These are phyloP conservation scores for Rutstroemia sp. DNA, from an alignment of 2,329 filamentous ascomycete species.

Conservation along the genomic window DNA sequence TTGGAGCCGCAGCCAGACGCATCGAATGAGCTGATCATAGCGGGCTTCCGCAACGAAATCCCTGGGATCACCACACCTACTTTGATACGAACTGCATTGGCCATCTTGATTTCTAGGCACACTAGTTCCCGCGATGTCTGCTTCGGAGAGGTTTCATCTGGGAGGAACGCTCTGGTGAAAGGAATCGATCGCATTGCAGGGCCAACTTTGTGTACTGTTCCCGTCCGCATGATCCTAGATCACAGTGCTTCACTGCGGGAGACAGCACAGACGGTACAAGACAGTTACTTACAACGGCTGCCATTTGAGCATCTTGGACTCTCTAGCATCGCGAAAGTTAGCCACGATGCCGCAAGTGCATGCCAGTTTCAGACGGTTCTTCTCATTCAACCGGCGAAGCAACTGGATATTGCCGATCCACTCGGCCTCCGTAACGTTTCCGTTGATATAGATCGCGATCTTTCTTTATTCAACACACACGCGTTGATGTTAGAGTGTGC, in stretches of 20 bases:
- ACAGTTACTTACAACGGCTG: constrained; percentile 28
- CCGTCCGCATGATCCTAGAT: constrained; percentile 31
- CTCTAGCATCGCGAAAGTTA: neutral
- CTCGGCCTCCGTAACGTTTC: no score
- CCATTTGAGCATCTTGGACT: neutral
- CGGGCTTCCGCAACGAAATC: constrained; percentile 29
- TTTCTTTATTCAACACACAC: no score
- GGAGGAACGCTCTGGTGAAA: constrained; percentile 33
- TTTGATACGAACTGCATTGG: constrained; percentile 34
- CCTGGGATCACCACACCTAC: constrained; percentile 32
- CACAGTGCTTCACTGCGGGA: constrained; percentile 9
- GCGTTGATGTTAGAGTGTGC: no score
- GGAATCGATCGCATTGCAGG: constrained; percentile 35
- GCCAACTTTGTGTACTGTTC: constrained; percentile 35
- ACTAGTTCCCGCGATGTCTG: neutral
- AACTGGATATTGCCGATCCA: no score
- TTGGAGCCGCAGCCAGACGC: neutral
- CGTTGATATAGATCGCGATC: no score
- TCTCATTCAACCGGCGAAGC: no score
- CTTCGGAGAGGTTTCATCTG: constrained; percentile 32
- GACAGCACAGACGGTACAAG: neutral
- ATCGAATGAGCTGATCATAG: neutral
- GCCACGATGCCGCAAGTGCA: neutral
- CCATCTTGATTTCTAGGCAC: constrained; percentile 32
- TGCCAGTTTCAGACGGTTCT: neutral